Evolutionary conservation across 73 alveolate genomes (phyloP).

Genomic region (Urostyla sp.): DNA sequence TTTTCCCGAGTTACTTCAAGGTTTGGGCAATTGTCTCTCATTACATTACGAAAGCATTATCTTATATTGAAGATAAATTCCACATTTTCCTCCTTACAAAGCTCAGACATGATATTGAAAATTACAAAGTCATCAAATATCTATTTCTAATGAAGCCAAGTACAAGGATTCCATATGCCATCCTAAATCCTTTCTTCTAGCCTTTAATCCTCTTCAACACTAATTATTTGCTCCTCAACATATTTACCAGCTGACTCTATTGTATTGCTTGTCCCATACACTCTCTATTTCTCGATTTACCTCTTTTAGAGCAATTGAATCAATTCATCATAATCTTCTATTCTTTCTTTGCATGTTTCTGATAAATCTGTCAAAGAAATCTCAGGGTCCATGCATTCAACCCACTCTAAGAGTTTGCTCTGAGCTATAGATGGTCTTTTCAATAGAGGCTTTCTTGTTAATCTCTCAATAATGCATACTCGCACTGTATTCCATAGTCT

Average conservation of each 20-base stretch:
- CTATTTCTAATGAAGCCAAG: constrained; percentile 67
- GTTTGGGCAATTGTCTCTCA: constrained; percentile 40
- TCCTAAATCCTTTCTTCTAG: constrained; percentile 34
- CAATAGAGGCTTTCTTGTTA: constrained; percentile 52
- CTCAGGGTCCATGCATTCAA: constrained; percentile 65
- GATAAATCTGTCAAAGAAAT: constrained; percentile 53
- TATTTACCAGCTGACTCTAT: not conserved
- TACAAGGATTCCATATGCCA: constrained; percentile 60
- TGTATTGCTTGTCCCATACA: not conserved
- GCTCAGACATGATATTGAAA: constrained; percentile 59
- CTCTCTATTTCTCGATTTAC: constrained; percentile 30
- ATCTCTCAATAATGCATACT: constrained; percentile 51
- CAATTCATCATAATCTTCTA: constrained; percentile 50
- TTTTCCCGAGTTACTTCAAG: constrained; percentile 25
- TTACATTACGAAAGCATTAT: constrained; percentile 32
- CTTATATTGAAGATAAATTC: constrained; percentile 50
- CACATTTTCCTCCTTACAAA: constrained; percentile 33
- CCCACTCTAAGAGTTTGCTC: constrained; percentile 49
- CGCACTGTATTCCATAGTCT: constrained; percentile 57
- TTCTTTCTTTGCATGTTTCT: constrained; percentile 26
- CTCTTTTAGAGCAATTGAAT: constrained; percentile 7
- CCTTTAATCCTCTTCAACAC: not conserved
- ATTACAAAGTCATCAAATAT: constrained; percentile 67
- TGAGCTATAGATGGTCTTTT: constrained; percentile 60
- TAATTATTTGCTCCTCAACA: not conserved